Conservation (phyloP, 163 green algal genomes). For the Chlamydomonas reinhardtii region DNA sequence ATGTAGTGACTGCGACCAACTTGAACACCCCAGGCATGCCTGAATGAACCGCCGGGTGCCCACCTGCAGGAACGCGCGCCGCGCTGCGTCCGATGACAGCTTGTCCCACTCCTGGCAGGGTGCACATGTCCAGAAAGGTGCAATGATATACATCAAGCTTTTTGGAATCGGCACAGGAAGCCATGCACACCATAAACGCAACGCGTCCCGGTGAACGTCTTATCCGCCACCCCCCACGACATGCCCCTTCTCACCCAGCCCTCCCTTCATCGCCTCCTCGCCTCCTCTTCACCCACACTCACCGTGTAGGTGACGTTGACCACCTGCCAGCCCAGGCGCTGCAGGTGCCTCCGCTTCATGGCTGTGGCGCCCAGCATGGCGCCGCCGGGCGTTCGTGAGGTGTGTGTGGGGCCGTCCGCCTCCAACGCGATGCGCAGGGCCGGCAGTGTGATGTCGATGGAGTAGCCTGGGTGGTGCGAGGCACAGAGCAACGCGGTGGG, state of each 20-base stretch:
- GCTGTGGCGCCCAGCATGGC: conserved; percentile 54
- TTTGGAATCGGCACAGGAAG: no score
- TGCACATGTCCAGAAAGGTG: no score
- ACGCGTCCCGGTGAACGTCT: no score
- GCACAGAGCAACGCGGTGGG: background rate
- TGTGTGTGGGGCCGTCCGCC: conserved; percentile 71
- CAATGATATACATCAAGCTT: no score
- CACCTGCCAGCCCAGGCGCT: conserved; percentile 62
- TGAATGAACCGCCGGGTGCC: background rate
- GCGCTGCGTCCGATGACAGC: conserved; percentile 10
- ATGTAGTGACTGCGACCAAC: no score
- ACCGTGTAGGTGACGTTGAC: conserved; percentile 59
- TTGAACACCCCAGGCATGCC: no score
- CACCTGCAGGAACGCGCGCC: conserved; percentile 36
- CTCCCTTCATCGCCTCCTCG: no score
- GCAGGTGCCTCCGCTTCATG: conserved; percentile 73
- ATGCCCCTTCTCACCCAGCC: background rate
- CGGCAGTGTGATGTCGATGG: conserved; percentile 67
- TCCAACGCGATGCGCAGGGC: conserved; percentile 64
- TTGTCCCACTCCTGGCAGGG: conserved; percentile 51
- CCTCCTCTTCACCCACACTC: background rate
- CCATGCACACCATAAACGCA: no score
- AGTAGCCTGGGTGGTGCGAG: conserved; percentile 54
- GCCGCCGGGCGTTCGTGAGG: conserved; percentile 50
- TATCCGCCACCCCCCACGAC: background rate